Evolutionary conservation across 108 stramenopile species (phyloP), one percentile per base, ranked within the genome.

Genomic region (Stephanodiscus triporus): DNA sequence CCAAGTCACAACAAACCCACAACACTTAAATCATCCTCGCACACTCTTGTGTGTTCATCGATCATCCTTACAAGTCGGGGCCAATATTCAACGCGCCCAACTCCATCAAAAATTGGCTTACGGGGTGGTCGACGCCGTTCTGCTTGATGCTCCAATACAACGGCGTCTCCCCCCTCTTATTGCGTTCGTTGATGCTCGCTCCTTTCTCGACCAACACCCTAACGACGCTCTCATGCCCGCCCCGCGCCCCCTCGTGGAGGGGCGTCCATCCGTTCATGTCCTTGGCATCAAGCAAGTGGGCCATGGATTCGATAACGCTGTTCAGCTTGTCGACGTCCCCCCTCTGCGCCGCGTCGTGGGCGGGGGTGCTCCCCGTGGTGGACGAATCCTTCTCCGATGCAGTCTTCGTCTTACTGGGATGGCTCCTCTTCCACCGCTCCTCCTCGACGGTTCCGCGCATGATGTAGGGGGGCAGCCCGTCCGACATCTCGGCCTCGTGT

Each of bases 261-360:
- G 92, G 92, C 23, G 87, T 86, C 95, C 95, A 96, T 9, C 91
- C 95, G 84, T 96, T 96, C 4, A 20, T 69, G 75, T 96, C 95
- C 64, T 76, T 83, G n/a, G 82, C 84, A 59, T 89, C 69, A 23
- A 93, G 63, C n/a, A 84, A 42, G 45, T 84, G 67, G 50, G 83
- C 88, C 36, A 91, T 64, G 16, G 78, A 75, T 9, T 83, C 74
- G 29, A 91, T 73, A 6, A 84, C 80, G 22, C 38, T 48, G 42
- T 73, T 55, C 40, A 94, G 55, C 42, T 38, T 38, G 4, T 87
- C 75, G 7, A 87, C 38, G 68, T 90, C 83, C 23, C 95, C 95
- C 2, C 30, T 40, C 66, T 85, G 83, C n/a, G 95, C 95, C 7
- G 84, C 83, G 0, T 23, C 1, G 72, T 96, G 95, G 37, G 89